Evolutionary conservation across 2,329 filamentous ascomycete species (phyloP), one percentile per base, ranked within the genome.

Genomic region (Botrytis tulipae): DNA sequence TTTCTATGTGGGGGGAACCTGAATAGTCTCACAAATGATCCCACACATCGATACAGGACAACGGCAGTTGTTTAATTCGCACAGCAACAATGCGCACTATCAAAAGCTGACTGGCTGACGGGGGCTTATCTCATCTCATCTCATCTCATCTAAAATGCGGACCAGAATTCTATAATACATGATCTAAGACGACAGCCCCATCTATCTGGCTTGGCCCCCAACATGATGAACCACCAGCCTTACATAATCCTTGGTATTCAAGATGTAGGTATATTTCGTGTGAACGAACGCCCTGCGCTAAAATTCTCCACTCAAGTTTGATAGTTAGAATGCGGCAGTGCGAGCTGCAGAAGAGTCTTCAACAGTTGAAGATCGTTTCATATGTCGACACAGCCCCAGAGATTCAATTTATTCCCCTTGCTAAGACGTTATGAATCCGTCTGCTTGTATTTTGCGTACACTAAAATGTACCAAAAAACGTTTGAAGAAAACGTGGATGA

Each of bases 401-500:
- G 29, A 32, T 20, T 44, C 29, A 20, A 67, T n/a, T 44, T 10
- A 14, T 32, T 29, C 5, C 35, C 51, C 48, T 37, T 68, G 40
- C 67, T 60, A 32, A 42, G 10, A 60, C 59, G 12, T 59, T 6
- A 72, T 20, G 22, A 8, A 40, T 32, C 22, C 60, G 25, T 44
- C 42, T 67, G 44, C 61, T 48, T 59, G 40, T 40, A 16, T 22
- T 20, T 40, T 60, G 29, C 37, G 40, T 59, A 66, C 37, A 57
- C 22, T 35, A 46, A 29, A 44, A 37, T 7, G 6, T 48, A 14
- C 4, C 20, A 68, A 25, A 57, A 67, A 40, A 60, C 51, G 40
- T 42, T 72, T 9, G 20, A 40, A 48, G 22, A 72, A 54, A 68
- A 72, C 71, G 71, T 72, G 71, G 51, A 42, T 68, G 46, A 48